Conservation (phyloP, 1,139 yeast genomes). For the Debaryomyces robertsiae region DNA sequence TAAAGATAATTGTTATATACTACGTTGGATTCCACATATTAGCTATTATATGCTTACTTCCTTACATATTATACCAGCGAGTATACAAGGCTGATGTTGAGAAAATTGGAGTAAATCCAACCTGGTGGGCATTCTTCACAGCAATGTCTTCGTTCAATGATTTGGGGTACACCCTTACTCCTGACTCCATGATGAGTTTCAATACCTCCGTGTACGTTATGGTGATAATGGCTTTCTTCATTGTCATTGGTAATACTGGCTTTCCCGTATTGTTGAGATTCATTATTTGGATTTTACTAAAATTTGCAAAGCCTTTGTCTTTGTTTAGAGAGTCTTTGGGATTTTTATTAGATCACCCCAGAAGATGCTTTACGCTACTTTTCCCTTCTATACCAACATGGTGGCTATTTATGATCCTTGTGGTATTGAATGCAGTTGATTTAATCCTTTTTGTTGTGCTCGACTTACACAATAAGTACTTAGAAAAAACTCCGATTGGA, state of each 20-base stretch:
- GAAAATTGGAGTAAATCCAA: conserved; percentile 62
- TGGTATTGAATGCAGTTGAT: conserved; percentile 74
- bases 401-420: conserved; percentile 82
- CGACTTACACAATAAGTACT: conserved; percentile 58
- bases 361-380: conserved; percentile 90
- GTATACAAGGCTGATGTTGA: conserved; percentile 47
- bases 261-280: conserved; percentile 82
- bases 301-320: conserved; percentile 66
- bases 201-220: conserved; percentile 63
- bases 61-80: conserved; percentile 59
- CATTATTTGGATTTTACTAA: conserved; percentile 77
- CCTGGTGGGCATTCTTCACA: conserved; percentile 94
- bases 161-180: conserved; percentile 77
- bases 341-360: conserved; percentile 89
- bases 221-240: conserved; percentile 63
- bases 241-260: conserved; percentile 91
- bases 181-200: conserved; percentile 75
- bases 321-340: conserved; percentile 75
- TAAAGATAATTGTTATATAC: conserved; percentile 64
- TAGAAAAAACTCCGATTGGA: conserved; percentile 59
- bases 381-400: conserved; percentile 94
- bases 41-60: conserved; percentile 57
- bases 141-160: conserved; percentile 79
- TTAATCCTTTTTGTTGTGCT: conserved; percentile 75
- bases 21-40: conserved; percentile 76